Conservation (phyloP, 352 stramenopile genomes). For the Pythium phragmitis region DNA sequence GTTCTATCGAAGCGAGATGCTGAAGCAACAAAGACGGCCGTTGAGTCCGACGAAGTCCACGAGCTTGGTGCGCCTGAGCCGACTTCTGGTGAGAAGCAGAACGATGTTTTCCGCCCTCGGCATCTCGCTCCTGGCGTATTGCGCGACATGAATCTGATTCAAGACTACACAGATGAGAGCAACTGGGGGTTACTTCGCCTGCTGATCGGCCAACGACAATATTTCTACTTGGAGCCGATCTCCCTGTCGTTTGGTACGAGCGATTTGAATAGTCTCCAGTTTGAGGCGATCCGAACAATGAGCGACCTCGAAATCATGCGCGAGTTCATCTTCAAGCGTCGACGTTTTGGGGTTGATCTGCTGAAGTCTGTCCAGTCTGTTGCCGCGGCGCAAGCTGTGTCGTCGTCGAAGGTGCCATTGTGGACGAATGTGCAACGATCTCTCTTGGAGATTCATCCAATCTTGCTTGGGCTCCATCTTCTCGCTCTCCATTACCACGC, state of each 20-base stretch:
- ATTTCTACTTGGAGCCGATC: conserved; percentile 75
- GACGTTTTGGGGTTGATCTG: conserved; percentile 22
- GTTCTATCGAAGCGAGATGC: not conserved
- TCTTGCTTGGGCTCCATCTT: conserved; percentile 57
- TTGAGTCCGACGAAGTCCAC: not conserved
- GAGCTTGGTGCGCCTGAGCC: conserved; percentile 1
- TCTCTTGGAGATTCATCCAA: conserved; percentile 51
- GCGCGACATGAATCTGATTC: conserved; percentile 74
- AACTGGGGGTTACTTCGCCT: conserved; percentile 60
- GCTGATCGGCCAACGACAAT: conserved; percentile 65
- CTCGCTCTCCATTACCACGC: conserved; percentile 59
- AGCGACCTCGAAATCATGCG: conserved; percentile 21
- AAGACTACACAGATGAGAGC: conserved; percentile 71
- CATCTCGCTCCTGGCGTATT: conserved; percentile 56
- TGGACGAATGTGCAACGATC: conserved; percentile 62
- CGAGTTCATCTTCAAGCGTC: conserved; percentile 21
- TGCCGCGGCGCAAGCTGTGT: not conserved
- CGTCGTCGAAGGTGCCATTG: conserved; percentile 14
- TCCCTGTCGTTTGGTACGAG: conserved; percentile 20
- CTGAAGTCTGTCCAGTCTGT: conserved; percentile 13
- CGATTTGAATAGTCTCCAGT: conserved; percentile 20
- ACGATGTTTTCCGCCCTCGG: conserved; percentile 43
- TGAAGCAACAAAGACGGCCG: not conserved
- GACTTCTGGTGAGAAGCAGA: conserved; percentile 2
- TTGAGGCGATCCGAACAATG: conserved; percentile 17